Conservation (phyloP, 768 basidiomycete genomes). For the Saitozyma podzolica region DNA sequence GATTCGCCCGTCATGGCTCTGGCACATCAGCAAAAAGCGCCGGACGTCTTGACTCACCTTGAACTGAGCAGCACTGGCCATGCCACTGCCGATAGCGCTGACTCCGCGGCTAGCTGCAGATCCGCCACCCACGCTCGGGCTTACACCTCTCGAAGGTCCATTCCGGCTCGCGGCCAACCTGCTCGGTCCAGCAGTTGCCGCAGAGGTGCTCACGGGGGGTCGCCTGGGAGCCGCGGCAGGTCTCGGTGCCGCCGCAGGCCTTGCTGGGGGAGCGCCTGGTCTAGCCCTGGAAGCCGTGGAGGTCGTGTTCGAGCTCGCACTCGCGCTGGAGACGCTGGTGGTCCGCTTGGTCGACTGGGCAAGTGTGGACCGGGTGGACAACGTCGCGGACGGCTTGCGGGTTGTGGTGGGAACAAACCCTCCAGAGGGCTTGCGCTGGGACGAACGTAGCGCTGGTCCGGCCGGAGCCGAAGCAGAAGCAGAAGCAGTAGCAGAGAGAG, state of each 20-base stretch:
- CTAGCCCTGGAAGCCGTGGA: background rate
- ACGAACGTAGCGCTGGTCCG: slow-evolving; percentile 8
- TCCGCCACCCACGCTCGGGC: slow-evolving; percentile 26
- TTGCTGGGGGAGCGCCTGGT: too few species aligned
- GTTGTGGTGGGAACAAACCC: slow-evolving; percentile 16
- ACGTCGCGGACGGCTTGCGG: slow-evolving; percentile 6
- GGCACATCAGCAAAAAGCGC: background rate
- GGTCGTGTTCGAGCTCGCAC: background rate
- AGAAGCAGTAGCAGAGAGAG: slow-evolving; percentile 17
- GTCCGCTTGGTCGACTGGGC: slow-evolving; percentile 12
- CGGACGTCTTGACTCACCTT: slow-evolving; percentile 20
- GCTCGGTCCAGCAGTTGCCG: slow-evolving; percentile 10
- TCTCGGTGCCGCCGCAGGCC: background rate
- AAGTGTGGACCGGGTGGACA: background rate
- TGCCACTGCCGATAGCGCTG: slow-evolving; percentile 33
- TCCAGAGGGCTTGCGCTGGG: slow-evolving; percentile 14
- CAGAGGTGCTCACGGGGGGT: slow-evolving; percentile 23
- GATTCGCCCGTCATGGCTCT: slow-evolving; percentile 40
- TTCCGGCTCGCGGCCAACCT: slow-evolving; percentile 17
- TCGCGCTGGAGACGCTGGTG: slow-evolving; percentile 13
- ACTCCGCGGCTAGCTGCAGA: slow-evolving; percentile 2
- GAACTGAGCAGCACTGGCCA: slow-evolving; percentile 41
- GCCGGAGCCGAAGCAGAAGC: slow-evolving; percentile 19
- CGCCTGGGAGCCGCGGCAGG: slow-evolving; percentile 13
- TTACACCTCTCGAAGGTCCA: slow-evolving; percentile 28